These are phyloP conservation scores for Thelonectria blattea DNA, from an alignment of 2,329 filamentous ascomycete species.

Conservation along the genomic window DNA sequence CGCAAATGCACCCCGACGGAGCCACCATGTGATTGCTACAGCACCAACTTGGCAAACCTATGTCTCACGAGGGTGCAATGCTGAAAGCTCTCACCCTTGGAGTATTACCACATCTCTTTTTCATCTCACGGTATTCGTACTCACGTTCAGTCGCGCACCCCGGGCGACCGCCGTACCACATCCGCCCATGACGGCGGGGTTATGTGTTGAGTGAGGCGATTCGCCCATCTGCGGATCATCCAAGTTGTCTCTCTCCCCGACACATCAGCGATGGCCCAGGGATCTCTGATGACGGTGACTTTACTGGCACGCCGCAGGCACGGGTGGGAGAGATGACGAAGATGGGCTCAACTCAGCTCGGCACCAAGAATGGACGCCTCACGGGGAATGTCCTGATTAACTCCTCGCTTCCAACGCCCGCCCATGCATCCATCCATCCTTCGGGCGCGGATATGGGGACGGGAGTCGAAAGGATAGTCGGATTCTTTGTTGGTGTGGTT, in stretches of 20 bases:
- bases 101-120: conserved; percentile 11
- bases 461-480: not conserved
- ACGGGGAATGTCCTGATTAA: not conserved
- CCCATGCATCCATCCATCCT: not conserved
- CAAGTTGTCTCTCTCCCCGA: conserved; percentile 14
- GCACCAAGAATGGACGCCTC: not conserved
- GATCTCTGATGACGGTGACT: not conserved
- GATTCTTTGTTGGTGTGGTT: conserved; percentile 16
- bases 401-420: not conserved
- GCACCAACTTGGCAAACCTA: conserved; percentile 7
- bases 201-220: not conserved
- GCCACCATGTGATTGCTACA: conserved; percentile 28
- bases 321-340: too few relatives aligned
- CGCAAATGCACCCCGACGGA: conserved; percentile 25
- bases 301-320: too few relatives aligned
- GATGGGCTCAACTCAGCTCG: not conserved
- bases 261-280: conserved; percentile 2
- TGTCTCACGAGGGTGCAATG: conserved; percentile 6
- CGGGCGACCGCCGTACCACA: conserved; percentile 20
- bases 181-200: conserved; percentile 25
- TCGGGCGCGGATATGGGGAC: conserved; percentile 1
- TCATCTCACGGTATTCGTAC: too few relatives aligned
- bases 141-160: conserved; percentile 10
- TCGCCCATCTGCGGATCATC: conserved; percentile 16
- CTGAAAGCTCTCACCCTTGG: conserved; percentile 14